Percentiles rank a stretch among this genome's conserved stretches.
phyloP scores from a whole-genome alignment of 805 yeast species.

The Monosporozyma solicola region DNA sequence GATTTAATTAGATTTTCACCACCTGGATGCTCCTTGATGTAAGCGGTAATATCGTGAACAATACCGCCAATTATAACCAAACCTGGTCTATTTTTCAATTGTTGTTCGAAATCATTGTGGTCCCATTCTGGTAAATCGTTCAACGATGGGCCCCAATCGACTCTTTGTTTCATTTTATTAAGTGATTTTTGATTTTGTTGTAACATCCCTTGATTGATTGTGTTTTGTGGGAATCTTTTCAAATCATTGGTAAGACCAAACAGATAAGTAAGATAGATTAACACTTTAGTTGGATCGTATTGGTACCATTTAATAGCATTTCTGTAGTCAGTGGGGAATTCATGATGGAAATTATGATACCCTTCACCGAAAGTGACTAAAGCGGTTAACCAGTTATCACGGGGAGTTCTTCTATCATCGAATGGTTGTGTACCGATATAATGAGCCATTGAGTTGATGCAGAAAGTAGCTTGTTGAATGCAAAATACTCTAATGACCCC shows the following conservation, averaged over 20 bases:
- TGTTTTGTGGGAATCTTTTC: constrained; percentile 69
- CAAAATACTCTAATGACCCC: constrained; percentile 61
- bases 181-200: constrained; percentile 81
- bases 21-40: constrained; percentile 76
- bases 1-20: constrained; percentile 65
- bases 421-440: constrained; percentile 83
- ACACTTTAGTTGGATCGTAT: constrained; percentile 71
- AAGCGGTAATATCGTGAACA: constrained; percentile 63
- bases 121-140: constrained; percentile 68
- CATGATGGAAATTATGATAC: constrained; percentile 85
- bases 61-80: constrained; percentile 68
- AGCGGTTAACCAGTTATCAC: constrained; percentile 75
- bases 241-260: constrained; percentile 64
- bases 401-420: constrained; percentile 79
- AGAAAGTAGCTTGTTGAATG: constrained; percentile 80
- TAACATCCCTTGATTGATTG: constrained; percentile 70
- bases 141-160: constrained; percentile 71
- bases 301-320: constrained; percentile 83
- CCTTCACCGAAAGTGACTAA: constrained; percentile 84
- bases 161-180: constrained; percentile 48
- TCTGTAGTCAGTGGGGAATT: constrained; percentile 83
- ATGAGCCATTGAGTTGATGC: constrained; percentile 80
- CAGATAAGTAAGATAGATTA: constrained; percentile 50
- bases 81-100: constrained; percentile 45
- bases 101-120: constrained; percentile 46